Conservation (phyloP, 2,329 filamentous ascomycete species). For the Rachicladosporium sp. region DNA sequence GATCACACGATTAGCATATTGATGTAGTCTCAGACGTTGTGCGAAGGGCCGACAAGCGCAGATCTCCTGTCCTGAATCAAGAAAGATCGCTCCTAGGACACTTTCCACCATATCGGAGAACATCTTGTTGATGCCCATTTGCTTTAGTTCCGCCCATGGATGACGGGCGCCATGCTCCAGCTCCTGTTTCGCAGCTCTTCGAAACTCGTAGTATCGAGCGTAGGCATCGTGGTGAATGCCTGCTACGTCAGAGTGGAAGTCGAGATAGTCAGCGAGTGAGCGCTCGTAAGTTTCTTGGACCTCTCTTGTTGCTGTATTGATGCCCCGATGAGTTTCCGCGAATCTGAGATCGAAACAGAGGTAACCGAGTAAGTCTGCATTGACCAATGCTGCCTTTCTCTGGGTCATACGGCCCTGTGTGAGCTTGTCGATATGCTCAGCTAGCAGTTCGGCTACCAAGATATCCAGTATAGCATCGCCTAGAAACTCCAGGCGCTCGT, state of each 20-base stretch:
- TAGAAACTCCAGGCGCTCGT: conserved; percentile 72
- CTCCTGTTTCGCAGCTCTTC: neutral
- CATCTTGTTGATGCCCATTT: conserved; percentile 59
- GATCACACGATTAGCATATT: conserved; percentile 49
- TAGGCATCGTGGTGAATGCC: conserved; percentile 15
- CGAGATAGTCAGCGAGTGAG: conserved; percentile 36
- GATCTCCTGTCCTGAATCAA: conserved; percentile 56
- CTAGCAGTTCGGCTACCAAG: conserved; percentile 52
- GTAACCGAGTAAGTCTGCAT: conserved; percentile 66
- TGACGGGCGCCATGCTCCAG: conserved; percentile 44
- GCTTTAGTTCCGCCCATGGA: conserved; percentile 61
- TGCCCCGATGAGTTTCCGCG: neutral
- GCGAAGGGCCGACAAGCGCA: conserved; percentile 46
- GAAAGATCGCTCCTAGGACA: conserved; percentile 65
- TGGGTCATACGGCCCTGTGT: conserved; percentile 55
- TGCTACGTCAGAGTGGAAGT: conserved; percentile 28
- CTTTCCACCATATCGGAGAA: conserved; percentile 72
- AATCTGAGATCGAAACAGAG: conserved; percentile 48
- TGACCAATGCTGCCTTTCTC: conserved; percentile 61
- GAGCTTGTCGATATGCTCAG: conserved; percentile 33
- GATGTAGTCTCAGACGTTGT: conserved; percentile 50
- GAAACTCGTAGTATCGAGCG: neutral
- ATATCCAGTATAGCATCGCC: conserved; percentile 75
- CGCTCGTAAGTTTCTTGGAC: conserved; percentile 1
- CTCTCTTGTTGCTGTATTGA: conserved; percentile 9